Percentiles rank a stretch among this genome's conserved stretches.
phyloP scores from a whole-genome alignment of 495 filamentous ascomycete species.

The Schizothecium vesticola region DNA sequence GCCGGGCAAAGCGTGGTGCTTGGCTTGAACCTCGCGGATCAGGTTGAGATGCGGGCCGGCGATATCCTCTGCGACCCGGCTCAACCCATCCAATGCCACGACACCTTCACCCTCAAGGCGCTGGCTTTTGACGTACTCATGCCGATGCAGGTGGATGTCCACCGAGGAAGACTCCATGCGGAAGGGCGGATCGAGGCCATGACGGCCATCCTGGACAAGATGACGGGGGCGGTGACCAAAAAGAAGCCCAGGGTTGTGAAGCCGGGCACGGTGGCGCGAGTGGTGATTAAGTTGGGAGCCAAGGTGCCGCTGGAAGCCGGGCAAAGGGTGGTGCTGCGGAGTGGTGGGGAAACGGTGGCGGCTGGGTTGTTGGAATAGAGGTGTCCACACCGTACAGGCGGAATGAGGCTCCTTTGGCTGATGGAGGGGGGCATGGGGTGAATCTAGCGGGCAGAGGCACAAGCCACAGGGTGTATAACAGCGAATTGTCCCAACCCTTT shows the following conservation, averaged over 20 bases:
- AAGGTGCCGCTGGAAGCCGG: slow-evolving; percentile 75
- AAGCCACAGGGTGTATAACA: neutral
- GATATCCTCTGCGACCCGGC: slow-evolving; percentile 74
- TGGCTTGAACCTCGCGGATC: slow-evolving; percentile 80
- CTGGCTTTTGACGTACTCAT: slow-evolving; percentile 83
- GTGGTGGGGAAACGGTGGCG: slow-evolving; percentile 74
- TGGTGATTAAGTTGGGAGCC: slow-evolving; percentile 65
- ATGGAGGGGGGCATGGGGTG: neutral
- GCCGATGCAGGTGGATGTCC: slow-evolving; percentile 84
- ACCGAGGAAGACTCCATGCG: slow-evolving; percentile 74
- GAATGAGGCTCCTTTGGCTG: slow-evolving; percentile 17
- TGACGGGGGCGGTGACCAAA: slow-evolving; percentile 61
- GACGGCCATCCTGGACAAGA: slow-evolving; percentile 69
- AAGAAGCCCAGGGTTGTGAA: slow-evolving; percentile 80
- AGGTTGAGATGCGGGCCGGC: slow-evolving; percentile 70
- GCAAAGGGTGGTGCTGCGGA: slow-evolving; percentile 72
- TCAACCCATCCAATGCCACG: slow-evolving; percentile 61
- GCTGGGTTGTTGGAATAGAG: slow-evolving; percentile 74
- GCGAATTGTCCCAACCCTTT: neutral
- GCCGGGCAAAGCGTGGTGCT: slow-evolving; percentile 85
- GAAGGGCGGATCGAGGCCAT: slow-evolving; percentile 68
- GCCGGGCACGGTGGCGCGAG: slow-evolving; percentile 61
- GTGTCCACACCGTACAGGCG: neutral
- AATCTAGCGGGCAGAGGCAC: neutral
- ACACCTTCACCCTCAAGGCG: slow-evolving; percentile 71